Conservation (phyloP, 345 rosid species). For the Moricandia moricandioides region DNA sequence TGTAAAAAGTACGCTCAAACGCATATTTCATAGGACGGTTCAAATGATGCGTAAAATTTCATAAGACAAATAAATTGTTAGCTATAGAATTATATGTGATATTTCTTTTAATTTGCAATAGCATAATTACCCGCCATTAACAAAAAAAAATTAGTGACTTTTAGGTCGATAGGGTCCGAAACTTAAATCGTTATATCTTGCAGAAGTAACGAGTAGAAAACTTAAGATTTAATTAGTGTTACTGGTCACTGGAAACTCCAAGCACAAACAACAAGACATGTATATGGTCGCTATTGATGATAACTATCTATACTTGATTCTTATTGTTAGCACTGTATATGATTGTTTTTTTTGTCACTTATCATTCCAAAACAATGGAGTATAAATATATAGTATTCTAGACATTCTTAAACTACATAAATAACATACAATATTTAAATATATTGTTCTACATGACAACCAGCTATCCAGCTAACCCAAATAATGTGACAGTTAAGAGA, state of each 20-base stretch:
- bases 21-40: too few species aligned
- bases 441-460: conserved; percentile 16
- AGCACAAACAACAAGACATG: neutral
- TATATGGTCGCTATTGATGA: neutral
- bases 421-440: neutral
- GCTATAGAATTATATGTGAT: too few species aligned
- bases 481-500: conserved; percentile 24
- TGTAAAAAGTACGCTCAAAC: too few species aligned
- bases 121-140: too few species aligned
- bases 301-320: neutral
- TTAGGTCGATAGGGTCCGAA: neutral
- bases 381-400: neutral
- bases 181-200: neutral
- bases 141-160: too few species aligned
- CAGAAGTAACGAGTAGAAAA: neutral
- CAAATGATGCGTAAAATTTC: too few species aligned
- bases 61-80: too few species aligned
- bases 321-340: neutral
- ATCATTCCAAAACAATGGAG: neutral
- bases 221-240: neutral
- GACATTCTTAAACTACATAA: neutral
- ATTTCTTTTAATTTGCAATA: too few species aligned
- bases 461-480: conserved; percentile 22
- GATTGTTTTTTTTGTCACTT: neutral
- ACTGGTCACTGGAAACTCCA: neutral